phyloP scores from a whole-genome alignment of 306 rosid species.

The Dalbergia cochinchinensis region DNA sequence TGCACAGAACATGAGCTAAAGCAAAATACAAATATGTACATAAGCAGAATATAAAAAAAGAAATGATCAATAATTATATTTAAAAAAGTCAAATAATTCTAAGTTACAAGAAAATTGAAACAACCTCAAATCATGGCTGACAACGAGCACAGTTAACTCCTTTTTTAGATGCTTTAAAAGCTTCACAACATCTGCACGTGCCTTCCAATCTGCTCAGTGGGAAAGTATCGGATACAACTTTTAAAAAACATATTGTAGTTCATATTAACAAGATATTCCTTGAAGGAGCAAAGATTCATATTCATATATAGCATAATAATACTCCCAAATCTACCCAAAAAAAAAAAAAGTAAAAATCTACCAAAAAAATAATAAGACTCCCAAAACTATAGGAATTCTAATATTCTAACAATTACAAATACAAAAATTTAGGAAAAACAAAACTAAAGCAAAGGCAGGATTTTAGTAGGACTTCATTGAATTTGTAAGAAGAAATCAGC shows the following conservation, averaged over 20 bases:
- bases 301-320: neutral
- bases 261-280: constrained; percentile 3
- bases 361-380: too few species aligned
- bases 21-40: neutral
- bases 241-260: constrained; percentile 17
- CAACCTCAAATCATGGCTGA: constrained; percentile 92
- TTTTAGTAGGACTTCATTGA: constrained; percentile 18
- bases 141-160: constrained; percentile 82
- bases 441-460: constrained; percentile 19
- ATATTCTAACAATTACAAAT: constrained; percentile 5
- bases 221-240: constrained; percentile 37
- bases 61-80: constrained; percentile 34
- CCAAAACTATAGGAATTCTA: constrained; percentile 11
- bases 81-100: constrained; percentile 17
- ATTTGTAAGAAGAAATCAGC: constrained; percentile 1
- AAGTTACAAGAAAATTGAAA: constrained; percentile 27
- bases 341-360: too few species aligned
- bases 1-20: neutral
- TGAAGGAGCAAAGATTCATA: constrained; percentile 24
- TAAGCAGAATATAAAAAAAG: constrained; percentile 10
- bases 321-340: constrained; percentile 6
- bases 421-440: neutral
- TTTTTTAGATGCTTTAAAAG: constrained; percentile 85
- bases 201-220: constrained; percentile 83
- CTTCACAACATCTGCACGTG: constrained; percentile 88